A percentile compares a stretch with the other conserved stretches of the same genome.
These are phyloP conservation scores for Nemania diffusa DNA, from an alignment of 2,329 filamentous ascomycete species.

Conservation along the genomic window DNA sequence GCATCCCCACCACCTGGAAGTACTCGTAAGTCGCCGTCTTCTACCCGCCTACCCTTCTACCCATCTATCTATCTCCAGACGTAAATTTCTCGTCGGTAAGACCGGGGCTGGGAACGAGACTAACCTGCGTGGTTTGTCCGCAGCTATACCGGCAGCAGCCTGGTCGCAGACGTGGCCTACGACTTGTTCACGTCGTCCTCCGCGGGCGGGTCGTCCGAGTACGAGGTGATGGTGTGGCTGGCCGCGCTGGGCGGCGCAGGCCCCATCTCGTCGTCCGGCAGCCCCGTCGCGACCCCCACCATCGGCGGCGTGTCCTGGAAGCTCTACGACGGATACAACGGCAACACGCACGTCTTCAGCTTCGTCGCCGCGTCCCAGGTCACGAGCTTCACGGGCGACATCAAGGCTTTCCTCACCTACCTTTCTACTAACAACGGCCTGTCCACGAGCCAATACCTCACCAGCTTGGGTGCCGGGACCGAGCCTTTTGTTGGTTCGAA, in stretches of 20 bases:
- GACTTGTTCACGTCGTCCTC: slow-evolving; percentile 65
- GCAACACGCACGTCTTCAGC: slow-evolving; percentile 65
- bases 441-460: slow-evolving; percentile 60
- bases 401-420: slow-evolving; percentile 65
- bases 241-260: slow-evolving; percentile 45
- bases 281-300: slow-evolving; percentile 61
- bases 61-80: background rate
- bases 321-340: slow-evolving; percentile 66
- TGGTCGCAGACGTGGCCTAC: slow-evolving; percentile 68
- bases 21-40: slow-evolving; percentile 50
- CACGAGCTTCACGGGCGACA: slow-evolving; percentile 62
- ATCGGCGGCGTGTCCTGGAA: slow-evolving; percentile 64
- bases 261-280: slow-evolving; percentile 56
- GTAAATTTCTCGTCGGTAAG: background rate
- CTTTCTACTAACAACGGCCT: slow-evolving; percentile 57
- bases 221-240: slow-evolving; percentile 63
- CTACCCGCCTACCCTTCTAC: no score
- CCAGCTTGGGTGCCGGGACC: slow-evolving; percentile 50
- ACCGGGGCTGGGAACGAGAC: background rate
- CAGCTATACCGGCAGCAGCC: slow-evolving; percentile 58
- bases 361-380: slow-evolving; percentile 54
- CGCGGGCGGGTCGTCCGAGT: slow-evolving; percentile 58
- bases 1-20: slow-evolving; percentile 53
- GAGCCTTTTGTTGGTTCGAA: slow-evolving; percentile 52
- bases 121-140: background rate